Base-by-base conservation (phyloP, 768 basidiomycete species). In the Pisolithus microcarpus region DNA sequence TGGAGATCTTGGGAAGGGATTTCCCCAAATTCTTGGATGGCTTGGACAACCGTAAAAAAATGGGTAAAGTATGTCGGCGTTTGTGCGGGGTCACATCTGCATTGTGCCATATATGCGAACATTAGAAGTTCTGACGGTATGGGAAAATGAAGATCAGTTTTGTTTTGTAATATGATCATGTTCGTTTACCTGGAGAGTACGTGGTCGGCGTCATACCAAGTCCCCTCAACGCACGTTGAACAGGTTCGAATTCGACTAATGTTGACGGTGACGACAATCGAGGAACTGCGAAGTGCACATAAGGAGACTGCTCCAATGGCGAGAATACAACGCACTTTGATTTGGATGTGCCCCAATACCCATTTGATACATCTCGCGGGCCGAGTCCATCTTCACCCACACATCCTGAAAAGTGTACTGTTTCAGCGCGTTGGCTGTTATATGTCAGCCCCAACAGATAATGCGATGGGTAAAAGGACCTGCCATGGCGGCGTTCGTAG, bases 51-150 rank as follows among this genome's bases (percentile, higher is more conserved):
- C 38, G 67, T 65, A 28, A 70, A 73, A 38, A 91, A 68, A 48
- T 74, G 71, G 2, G 78, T 76, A 64, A 87, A 90, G 63, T 89
- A 85, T 13, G 68, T 62, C 4, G 80, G 56, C 0, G 87, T 90
- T 36, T 73, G 68, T 3, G 66, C 70, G 28, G 87, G 87, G 59
- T 91, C 82, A 65, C 90, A 92, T 52, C 87, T 84, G 61, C 81
- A 85, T 65, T 91, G 87, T 0, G 87, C 83, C 50, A 83, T 67
- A 59, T 91, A 92, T 1, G 82, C 87, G 62, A 88, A 91, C n/a
- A 72, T 71, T 48, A 92, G 74, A 11, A 88, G 70, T 21, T 85
- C 89, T 91, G 56, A 24, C 15, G 37, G 34, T 11, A 15, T 13
- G 54, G 34, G 46, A 44, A 43, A 7, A 40, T 60, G 36, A 55